These are phyloP conservation scores for Carex scoparia DNA, from an alignment of 176 grass and related monocot genomes.

Conservation along the genomic window DNA sequence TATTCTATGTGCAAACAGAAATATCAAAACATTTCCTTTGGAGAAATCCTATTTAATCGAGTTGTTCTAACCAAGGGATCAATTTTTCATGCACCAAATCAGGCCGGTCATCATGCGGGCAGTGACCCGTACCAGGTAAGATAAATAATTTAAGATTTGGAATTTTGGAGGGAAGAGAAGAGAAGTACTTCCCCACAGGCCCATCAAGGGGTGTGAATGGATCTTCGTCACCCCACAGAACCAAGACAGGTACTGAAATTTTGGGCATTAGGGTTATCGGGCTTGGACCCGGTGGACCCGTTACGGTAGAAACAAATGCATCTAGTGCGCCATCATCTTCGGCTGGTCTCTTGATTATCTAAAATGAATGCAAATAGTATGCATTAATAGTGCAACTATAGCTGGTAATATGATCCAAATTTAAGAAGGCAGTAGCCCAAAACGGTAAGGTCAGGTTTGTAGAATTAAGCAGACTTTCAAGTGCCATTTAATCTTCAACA, in stretches of 20 bases:
- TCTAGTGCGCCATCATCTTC: constrained; percentile 66
- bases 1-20: not conserved
- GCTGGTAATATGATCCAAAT: not conserved
- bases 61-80: constrained; percentile 56
- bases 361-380: not conserved
- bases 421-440: not conserved
- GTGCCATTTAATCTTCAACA: not conserved
- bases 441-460: not conserved
- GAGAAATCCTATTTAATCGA: not conserved
- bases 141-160: constrained; percentile 57
- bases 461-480: not conserved
- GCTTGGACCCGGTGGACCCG: constrained; percentile 65
- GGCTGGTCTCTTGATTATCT: constrained; percentile 69
- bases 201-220: constrained; percentile 89
- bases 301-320: constrained; percentile 91
- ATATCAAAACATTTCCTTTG: not conserved
- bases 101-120: constrained; percentile 83
- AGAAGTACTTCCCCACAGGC: constrained; percentile 83
- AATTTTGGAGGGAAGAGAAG: constrained; percentile 44
- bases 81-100: constrained; percentile 72
- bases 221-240: constrained; percentile 76
- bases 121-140: constrained; percentile 75
- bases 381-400: not conserved
- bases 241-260: constrained; percentile 59
- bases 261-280: constrained; percentile 60